Evolutionary conservation across 805 yeast genomes (phyloP), one percentile per base, ranked within the genome.

Genomic region (Myxozyma mucilagina): DNA sequence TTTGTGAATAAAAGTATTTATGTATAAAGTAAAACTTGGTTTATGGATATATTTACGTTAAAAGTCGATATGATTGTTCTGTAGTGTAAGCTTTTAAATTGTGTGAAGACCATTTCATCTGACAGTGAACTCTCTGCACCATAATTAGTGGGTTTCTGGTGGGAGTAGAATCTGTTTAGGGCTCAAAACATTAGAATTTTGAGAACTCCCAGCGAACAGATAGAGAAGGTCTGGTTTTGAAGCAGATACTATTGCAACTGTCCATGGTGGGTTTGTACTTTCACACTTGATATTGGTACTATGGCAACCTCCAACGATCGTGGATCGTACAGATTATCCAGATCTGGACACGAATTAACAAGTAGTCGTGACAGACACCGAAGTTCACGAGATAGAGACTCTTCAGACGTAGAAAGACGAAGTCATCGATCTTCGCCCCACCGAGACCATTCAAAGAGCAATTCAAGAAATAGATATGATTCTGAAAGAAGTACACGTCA

Each of bases 1-100:
- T n/a, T 45, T 56, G 59, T 48, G 47, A 56, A 56, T 42, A 56
- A 56, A 49, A 47, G 36, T 20, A 16, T n/a, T 41, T 56, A 48
- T 56, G 51, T 56, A 41, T 56, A 56, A 48, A 47, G 39, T 47
- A 16, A 56, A 36, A 45, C n/a, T 31, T 16, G 39, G 47, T 54
- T 47, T 45, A 47, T 45, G 57, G 47, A 54, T 35, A 36, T 18
- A 35, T 20, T 24, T 45, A 45, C 5, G 16, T 16, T n/a, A 11
- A 20, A 39, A 24, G 29, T 24, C 29, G 29, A 24, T 24, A 24
- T 24, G 29, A 24, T 4, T 4, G 4, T 24, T 24, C 29, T 24
- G 29, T 24, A 24, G 29, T 4, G 29, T 24, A 24, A 24, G 4
- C 29, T 24, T 4, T n/a, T n/a, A n/a, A n/a, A n/a, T n/a, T n/a